phyloP scores from a whole-genome alignment of 2,329 filamentous ascomycete genomes.

The Calonectria hongkongensis region DNA sequence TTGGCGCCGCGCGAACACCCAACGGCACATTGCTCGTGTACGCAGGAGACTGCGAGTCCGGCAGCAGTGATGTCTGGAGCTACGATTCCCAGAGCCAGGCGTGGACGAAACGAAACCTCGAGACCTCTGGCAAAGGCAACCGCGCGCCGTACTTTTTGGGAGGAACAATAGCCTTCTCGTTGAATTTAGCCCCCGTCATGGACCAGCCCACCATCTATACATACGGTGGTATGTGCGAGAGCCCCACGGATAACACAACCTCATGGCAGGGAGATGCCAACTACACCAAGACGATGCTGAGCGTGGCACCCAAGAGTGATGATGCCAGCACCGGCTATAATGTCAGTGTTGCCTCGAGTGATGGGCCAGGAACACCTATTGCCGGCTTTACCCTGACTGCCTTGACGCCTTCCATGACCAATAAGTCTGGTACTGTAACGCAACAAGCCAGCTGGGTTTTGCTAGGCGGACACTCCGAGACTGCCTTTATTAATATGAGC shows the following conservation, averaged over 20 bases:
- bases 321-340: slow-evolving; percentile 58
- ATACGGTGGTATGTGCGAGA: slow-evolving; percentile 94
- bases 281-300: slow-evolving; percentile 88
- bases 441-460: slow-evolving; percentile 88
- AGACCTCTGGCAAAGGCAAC: slow-evolving; percentile 47
- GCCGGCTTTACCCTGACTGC: slow-evolving; percentile 91
- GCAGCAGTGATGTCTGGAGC: slow-evolving; percentile 78
- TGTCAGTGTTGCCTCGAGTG: slow-evolving; percentile 62
- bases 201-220: slow-evolving; percentile 78
- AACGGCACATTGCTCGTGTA: slow-evolving; percentile 84
- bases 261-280: slow-evolving; percentile 81
- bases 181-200: slow-evolving; percentile 71
- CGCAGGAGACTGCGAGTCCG: slow-evolving; percentile 80
- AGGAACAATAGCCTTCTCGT: slow-evolving; percentile 80
- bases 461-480: slow-evolving; percentile 88
- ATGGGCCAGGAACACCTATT: slow-evolving; percentile 83
- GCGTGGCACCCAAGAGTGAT: slow-evolving; percentile 70
- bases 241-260: slow-evolving; percentile 60
- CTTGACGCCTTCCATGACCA: slow-evolving; percentile 81
- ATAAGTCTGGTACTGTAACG: slow-evolving; percentile 77
- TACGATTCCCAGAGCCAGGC: slow-evolving; percentile 62
- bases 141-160: slow-evolving; percentile 71
- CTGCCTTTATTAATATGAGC: slow-evolving; percentile 95
- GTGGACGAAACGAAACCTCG: slow-evolving; percentile 52
- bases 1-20: slow-evolving; percentile 79